phyloP scores from a whole-genome alignment of 805 yeast genomes.

The Kodamaea nitidulidarum region DNA sequence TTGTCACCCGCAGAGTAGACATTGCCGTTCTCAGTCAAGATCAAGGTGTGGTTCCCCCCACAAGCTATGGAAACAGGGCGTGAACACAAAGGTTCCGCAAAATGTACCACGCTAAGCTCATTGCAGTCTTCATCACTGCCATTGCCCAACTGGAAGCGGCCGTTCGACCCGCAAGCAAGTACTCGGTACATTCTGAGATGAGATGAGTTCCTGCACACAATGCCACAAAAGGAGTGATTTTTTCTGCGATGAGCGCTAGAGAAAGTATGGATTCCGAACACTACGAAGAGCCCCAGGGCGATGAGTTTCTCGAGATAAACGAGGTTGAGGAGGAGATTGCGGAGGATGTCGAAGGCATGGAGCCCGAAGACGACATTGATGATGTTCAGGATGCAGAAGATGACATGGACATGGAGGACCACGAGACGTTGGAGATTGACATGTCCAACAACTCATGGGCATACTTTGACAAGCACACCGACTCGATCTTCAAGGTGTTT shows the following conservation, averaged over 20 bases:
- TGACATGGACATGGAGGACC: slow-evolving; percentile 39
- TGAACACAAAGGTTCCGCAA: slow-evolving; percentile 6
- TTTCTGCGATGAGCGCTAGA: slow-evolving; percentile 4
- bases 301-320: slow-evolving; percentile 24
- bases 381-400: slow-evolving; percentile 32
- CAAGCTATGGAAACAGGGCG: slow-evolving; percentile 50
- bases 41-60: slow-evolving; percentile 85
- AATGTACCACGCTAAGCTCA: slow-evolving; percentile 18
- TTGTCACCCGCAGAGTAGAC: slow-evolving; percentile 61
- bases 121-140: slow-evolving; percentile 45
- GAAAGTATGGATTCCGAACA: slow-evolving; percentile 11
- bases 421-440: slow-evolving; percentile 68
- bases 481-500: slow-evolving; percentile 79
- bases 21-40: slow-evolving; percentile 51
- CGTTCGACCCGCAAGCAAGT: slow-evolving; percentile 80
- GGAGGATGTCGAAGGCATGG: slow-evolving; percentile 23
- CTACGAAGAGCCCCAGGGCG: slow-evolving; percentile 16
- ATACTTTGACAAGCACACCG: slow-evolving; percentile 86
- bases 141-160: slow-evolving; percentile 68
- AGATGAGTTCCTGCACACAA: slow-evolving; percentile 9
- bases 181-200: slow-evolving; percentile 18
- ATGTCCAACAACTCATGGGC: slow-evolving; percentile 84
- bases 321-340: slow-evolving; percentile 35
- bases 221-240: not conserved
- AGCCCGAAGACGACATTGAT: slow-evolving; percentile 26